phyloP scores from a whole-genome alignment of 139 green algal genomes.

The Zygnema circumcarinatum region DNA sequence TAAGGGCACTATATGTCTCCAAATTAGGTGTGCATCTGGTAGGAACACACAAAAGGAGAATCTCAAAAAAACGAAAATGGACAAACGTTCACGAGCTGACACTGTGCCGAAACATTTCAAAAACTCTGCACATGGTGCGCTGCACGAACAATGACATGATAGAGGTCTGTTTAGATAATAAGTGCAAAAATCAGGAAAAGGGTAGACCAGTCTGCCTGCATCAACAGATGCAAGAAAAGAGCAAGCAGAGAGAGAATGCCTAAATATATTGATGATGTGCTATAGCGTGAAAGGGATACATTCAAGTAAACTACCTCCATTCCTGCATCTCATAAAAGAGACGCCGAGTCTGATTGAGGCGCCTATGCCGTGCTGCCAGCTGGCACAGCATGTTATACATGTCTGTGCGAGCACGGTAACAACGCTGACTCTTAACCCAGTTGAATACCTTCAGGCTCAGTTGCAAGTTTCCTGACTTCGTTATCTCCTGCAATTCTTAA shows the following conservation, averaged over 20 bases:
- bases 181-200: too few species aligned
- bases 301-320: too few species aligned
- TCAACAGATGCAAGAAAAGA: too few species aligned
- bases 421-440: conserved; percentile 26
- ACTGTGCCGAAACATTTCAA: too few species aligned
- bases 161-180: too few species aligned
- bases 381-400: conserved; percentile 8
- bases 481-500: conserved; percentile 17
- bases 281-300: too few species aligned
- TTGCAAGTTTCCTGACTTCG: background rate
- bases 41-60: background rate
- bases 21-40: conserved; percentile 22
- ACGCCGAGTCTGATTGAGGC: background rate
- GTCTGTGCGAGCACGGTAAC: conserved; percentile 25
- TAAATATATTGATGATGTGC: too few species aligned
- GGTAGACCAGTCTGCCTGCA: too few species aligned
- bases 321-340: conserved; percentile 9
- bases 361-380: conserved; percentile 4
- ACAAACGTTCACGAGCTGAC: too few species aligned
- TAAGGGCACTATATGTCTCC: conserved; percentile 21
- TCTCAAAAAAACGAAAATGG: background rate
- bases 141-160: too few species aligned
- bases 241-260: too few species aligned
- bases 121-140: too few species aligned
- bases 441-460: conserved; percentile 28